Base-by-base conservation (phyloP, 331 rosid species). In the Malus hybrid region DNA sequence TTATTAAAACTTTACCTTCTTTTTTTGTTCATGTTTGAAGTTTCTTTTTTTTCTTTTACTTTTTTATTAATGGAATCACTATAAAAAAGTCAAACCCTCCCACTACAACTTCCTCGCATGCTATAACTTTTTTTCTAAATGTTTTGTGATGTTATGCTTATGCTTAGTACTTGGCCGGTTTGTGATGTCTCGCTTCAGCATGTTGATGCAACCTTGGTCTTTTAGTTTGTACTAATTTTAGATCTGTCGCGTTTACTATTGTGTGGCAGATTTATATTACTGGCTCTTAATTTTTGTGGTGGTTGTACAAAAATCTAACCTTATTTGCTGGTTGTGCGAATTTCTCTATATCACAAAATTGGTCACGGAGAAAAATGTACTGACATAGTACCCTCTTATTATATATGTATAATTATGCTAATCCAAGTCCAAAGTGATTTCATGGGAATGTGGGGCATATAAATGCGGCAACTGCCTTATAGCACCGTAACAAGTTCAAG, bases 91-190 rank as follows among this genome's bases (percentile, higher is more conserved):
- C 80, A 75, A 75, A 46, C 68, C 70, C 1, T 50, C 7, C 20
- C 8, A 30, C 77, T 24, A 58, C 33, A 19, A 13, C 69, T 64
- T 80, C 76, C 80, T 56, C 71, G 32, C 52, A 9, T 39, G 46
- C 46, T 9, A 39, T 39, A 39, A 39, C 2, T 39, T 36, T 39
- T 39, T 39, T 39, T 0, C 46, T 50, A 16, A 39, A 50, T 50
- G 56, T 50, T 5, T 50, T 50, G 56, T 15, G n/a, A 50, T 50
- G 19, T 50, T 50, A 15, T 5, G 12, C 2, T 3, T 39, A 39
- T 39, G 55, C 55, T 50, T 50, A 50, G 55, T 36, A 36, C 42
- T 36, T 36, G 42, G 42, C 8, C 3, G 18, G 55, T 50, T 15
- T 50, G n/a, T 50, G 3, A 50, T 50, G 56, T 50, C 56, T 16